These are phyloP conservation scores for Chlamydomonas urium DNA, from an alignment of 139 green algal species.

Conservation along the genomic window DNA sequence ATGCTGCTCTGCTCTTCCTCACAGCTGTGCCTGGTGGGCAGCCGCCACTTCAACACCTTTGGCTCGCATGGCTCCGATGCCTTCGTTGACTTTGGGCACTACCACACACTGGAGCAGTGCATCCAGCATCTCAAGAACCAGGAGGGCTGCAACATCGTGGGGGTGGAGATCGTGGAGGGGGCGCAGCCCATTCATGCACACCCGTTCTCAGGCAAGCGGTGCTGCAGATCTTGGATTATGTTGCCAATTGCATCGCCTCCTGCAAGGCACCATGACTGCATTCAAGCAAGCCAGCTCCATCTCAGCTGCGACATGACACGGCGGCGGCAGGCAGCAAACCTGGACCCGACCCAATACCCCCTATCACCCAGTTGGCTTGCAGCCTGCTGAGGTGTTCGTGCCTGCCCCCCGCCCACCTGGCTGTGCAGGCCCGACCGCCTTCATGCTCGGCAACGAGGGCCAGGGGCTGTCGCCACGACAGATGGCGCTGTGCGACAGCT, in stretches of 20 bases:
- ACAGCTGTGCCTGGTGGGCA: constrained; percentile 83
- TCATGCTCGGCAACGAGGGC: constrained; percentile 94
- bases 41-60: constrained; percentile 83
- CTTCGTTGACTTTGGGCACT: constrained; percentile 67
- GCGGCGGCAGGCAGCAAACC: too few relatives aligned
- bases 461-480: constrained; percentile 75
- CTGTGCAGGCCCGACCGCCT: constrained; percentile 73
- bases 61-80: constrained; percentile 70
- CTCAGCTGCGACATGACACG: too few relatives aligned
- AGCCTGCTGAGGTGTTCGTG: too few relatives aligned
- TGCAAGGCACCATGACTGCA: too few relatives aligned
- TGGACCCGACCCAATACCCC: too few relatives aligned
- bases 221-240: too few relatives aligned
- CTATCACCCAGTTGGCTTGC: too few relatives aligned
- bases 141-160: constrained; percentile 68
- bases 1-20: background rate
- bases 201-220: constrained; percentile 61
- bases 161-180: constrained; percentile 80
- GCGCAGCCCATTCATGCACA: constrained; percentile 68
- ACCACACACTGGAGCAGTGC: constrained; percentile 66
- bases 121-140: constrained; percentile 28
- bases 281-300: too few relatives aligned
- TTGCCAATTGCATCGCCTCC: too few relatives aligned
- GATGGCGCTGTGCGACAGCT: constrained; percentile 79
- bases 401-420: too few relatives aligned